Percentiles rank a stretch among this genome's conserved stretches.
These are phyloP conservation scores for Leishmania mexicana DNA, from an alignment of 208 protist genomes.

Conservation along the genomic window DNA sequence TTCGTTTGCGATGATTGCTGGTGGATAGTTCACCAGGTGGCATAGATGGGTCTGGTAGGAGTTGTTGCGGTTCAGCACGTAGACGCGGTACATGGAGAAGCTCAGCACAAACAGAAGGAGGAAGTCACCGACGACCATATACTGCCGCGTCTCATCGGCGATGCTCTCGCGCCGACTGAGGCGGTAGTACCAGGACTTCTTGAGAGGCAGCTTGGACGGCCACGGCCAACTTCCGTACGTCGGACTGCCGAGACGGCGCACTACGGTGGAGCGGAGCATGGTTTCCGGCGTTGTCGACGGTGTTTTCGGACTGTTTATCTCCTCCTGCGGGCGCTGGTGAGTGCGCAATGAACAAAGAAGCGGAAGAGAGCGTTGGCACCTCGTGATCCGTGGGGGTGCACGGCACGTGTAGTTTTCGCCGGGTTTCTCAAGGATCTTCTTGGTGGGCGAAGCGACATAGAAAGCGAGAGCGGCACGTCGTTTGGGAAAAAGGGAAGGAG, in stretches of 20 bases:
- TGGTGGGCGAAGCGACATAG: not conserved
- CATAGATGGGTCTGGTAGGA: slow-evolving; percentile 81
- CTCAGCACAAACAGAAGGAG: slow-evolving; percentile 60
- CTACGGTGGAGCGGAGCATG: slow-evolving; percentile 49
- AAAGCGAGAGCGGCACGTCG: not conserved
- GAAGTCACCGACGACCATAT: slow-evolving; percentile 77
- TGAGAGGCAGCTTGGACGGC: slow-evolving; percentile 82
- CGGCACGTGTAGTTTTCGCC: not conserved
- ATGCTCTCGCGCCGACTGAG: slow-evolving; percentile 75
- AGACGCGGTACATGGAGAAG: slow-evolving; percentile 75
- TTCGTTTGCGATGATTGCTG: slow-evolving; percentile 88
- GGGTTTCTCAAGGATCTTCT: not conserved
- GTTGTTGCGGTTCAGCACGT: slow-evolving; percentile 56
- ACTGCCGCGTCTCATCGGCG: slow-evolving; percentile 73
- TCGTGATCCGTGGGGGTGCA: not conserved
- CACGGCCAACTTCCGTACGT: slow-evolving; percentile 89
- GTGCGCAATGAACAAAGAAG: not conserved
- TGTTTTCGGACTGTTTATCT: not conserved
- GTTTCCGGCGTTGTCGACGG: no score
- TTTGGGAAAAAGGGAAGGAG: not conserved
- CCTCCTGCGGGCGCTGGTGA: no score
- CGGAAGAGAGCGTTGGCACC: not conserved
- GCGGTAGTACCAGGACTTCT: slow-evolving; percentile 70
- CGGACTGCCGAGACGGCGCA: slow-evolving; percentile 49
- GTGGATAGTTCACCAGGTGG: slow-evolving; percentile 68